Conservation (phyloP, 2,329 filamentous ascomycete species). For the Apiospora phragmitis region DNA sequence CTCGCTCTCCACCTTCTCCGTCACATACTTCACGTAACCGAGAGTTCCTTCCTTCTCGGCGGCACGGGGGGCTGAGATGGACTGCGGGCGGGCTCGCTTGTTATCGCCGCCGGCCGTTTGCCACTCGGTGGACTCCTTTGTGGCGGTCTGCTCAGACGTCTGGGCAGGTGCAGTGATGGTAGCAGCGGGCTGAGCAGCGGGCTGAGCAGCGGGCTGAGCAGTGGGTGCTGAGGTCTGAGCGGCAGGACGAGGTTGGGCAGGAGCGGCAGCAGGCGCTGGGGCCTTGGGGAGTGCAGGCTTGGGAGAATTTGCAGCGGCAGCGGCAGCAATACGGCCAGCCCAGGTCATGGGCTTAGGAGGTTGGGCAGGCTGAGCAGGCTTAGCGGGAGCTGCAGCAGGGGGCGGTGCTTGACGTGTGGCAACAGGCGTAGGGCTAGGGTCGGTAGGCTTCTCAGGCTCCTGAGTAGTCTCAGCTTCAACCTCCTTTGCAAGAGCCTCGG, state of each 20-base stretch:
- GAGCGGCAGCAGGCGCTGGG: constrained; percentile 48
- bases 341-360: constrained; percentile 69
- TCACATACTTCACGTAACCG: constrained; percentile 95
- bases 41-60: constrained; percentile 76
- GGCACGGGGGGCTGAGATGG: constrained; percentile 55
- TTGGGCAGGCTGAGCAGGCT: constrained; percentile 44
- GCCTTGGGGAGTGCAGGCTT: constrained; percentile 57
- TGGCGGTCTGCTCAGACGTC: constrained; percentile 33
- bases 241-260: constrained; percentile 39
- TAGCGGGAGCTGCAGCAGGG: constrained; percentile 45
- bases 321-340: constrained; percentile 68
- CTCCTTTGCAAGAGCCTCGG: constrained; percentile 53
- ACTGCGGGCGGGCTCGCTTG: constrained; percentile 76
- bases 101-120: constrained; percentile 83
- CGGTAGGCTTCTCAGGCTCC: constrained; percentile 67
- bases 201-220: constrained; percentile 37
- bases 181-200: constrained; percentile 38
- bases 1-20: constrained; percentile 77
- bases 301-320: constrained; percentile 58
- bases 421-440: constrained; percentile 56
- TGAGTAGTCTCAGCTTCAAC: constrained; percentile 56
- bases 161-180: constrained; percentile 45
- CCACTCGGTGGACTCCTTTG: constrained; percentile 73
- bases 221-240: constrained; percentile 41
- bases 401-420: constrained; percentile 49